Evolutionary conservation across 805 yeast species (phyloP).

Genomic region (Naumovozyma dairenensis): DNA sequence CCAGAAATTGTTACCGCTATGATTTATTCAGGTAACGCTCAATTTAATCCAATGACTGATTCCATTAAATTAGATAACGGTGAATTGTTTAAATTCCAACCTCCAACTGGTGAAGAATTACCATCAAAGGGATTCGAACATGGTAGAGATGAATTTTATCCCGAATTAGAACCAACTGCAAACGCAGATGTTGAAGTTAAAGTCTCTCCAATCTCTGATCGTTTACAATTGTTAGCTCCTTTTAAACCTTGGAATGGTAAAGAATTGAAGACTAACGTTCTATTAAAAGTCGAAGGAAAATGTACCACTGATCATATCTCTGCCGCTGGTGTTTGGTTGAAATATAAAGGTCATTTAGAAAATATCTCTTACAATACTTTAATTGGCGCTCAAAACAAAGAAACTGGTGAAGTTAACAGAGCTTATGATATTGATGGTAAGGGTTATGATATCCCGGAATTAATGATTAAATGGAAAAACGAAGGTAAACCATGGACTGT

Average conservation of each 20-base stretch:
- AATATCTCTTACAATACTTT: slow-evolving; percentile 91
- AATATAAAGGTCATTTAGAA: slow-evolving; percentile 95
- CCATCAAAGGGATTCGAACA: slow-evolving; percentile 68
- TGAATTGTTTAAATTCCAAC: slow-evolving; percentile 60
- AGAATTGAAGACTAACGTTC: slow-evolving; percentile 66
- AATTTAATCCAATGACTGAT: slow-evolving; percentile 87
- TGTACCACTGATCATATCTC: slow-evolving; percentile 98
- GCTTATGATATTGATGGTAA: slow-evolving; percentile 81
- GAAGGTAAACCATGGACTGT: slow-evolving; percentile 85
- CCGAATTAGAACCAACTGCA: slow-evolving; percentile 58
- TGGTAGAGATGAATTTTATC: slow-evolving; percentile 71
- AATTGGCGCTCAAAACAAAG: slow-evolving; percentile 94
- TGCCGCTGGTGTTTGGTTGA: slow-evolving; percentile 98
- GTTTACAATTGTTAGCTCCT: slow-evolving; percentile 85
- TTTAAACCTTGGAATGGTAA: slow-evolving; percentile 79
- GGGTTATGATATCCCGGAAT: slow-evolving; percentile 77
- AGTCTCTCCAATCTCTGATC: slow-evolving; percentile 83
- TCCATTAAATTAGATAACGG: slow-evolving; percentile 65
- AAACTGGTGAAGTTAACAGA: slow-evolving; percentile 89
- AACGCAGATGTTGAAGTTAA: slow-evolving; percentile 47
- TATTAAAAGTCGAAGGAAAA: slow-evolving; percentile 91
- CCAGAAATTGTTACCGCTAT: slow-evolving; percentile 97
- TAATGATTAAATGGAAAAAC: slow-evolving; percentile 91
- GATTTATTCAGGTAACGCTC: slow-evolving; percentile 88
- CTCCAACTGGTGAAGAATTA: slow-evolving; percentile 78